Percentiles rank a stretch among this genome's conserved stretches.
Conservation (phyloP, 306 rosid genomes). For the Gastrolobium villosum region DNA sequence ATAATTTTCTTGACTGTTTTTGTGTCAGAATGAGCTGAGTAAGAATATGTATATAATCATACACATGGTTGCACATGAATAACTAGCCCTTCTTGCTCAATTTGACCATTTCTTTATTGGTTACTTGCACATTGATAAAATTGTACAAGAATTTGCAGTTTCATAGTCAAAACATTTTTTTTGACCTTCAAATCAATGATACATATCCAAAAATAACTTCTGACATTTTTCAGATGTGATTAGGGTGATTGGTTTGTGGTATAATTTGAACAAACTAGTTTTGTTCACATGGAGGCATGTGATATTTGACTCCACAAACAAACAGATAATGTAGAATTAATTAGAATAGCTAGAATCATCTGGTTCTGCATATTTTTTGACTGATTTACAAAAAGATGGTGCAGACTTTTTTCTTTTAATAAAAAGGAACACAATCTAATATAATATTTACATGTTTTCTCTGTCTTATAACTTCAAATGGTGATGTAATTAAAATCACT, state of each 20-base stretch:
- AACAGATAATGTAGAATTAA: neutral
- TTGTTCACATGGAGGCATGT: constrained; percentile 53
- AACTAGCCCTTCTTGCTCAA: constrained; percentile 4
- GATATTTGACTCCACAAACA: constrained; percentile 33
- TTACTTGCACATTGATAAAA: constrained; percentile 10
- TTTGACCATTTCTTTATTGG: constrained; percentile 21
- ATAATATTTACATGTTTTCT: constrained; percentile 20
- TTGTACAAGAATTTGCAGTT: neutral
- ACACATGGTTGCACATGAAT: constrained; percentile 49
- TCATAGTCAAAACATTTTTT: constrained; percentile 26
- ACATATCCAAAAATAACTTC: neutral
- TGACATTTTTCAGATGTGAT: constrained; percentile 23
- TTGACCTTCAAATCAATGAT: constrained; percentile 14
- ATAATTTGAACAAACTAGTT: constrained; percentile 8
- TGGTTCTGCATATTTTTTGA: constrained; percentile 12
- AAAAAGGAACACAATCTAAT: neutral
- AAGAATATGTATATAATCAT: neutral
- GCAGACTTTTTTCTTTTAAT: neutral
- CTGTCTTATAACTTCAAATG: neutral
- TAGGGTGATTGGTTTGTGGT: constrained; percentile 29
- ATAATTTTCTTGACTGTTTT: neutral
- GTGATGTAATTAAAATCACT: neutral
- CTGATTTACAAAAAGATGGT: neutral
- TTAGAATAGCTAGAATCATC: neutral
- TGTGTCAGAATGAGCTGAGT: neutral